Evolutionary conservation across 306 rosid species (phyloP), one percentile per base, ranked within the genome.

Genomic region (Phaseolus lunatus): DNA sequence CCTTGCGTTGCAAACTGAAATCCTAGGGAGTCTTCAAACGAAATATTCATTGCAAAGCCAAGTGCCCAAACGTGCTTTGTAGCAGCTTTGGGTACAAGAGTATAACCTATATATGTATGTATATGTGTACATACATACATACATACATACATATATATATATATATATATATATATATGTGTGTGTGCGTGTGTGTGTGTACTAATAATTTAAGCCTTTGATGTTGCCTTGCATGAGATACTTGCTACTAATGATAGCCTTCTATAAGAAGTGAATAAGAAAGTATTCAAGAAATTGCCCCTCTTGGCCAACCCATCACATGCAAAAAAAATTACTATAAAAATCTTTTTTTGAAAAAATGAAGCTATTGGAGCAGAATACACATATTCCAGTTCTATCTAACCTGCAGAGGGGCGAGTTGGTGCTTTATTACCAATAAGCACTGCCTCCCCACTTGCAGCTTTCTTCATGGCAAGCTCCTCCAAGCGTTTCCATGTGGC

Each of bases 401-500:
- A 85, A 81, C 81, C 82, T 78, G 86, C 71, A 48, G 78, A 74
- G 54, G 63, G 69, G 78, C 44, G 76, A 63, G 67, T 37, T 49
- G 59, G 70, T 24, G 78, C 78, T 74, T 74, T 78, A 64, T 74
- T 78, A 64, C 69, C 78, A 67, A 78, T 59, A 73, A 77, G 83
- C 78, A 84, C 70, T 3, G 87, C 82, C 78, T 88, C 92, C 0
- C 84, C 84, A 72, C 83, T 84, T 41, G 86, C 70, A 58, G 90
- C 87, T 70, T 82, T 87, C 76, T 77, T 82, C 2, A 87, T 77
- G 48, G 96, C 94, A 22, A 87, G 64, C 83, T 89, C 94, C 84
- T 89, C 93, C 47, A 90, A 75, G 15, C 89, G 90, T 57, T 79
- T 90, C 97, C 97, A 93, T 0, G 83, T 84, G 74, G 81, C 83